Base-by-base conservation (phyloP, 106 monocot genomes). In the Iris macrosiphon region DNA sequence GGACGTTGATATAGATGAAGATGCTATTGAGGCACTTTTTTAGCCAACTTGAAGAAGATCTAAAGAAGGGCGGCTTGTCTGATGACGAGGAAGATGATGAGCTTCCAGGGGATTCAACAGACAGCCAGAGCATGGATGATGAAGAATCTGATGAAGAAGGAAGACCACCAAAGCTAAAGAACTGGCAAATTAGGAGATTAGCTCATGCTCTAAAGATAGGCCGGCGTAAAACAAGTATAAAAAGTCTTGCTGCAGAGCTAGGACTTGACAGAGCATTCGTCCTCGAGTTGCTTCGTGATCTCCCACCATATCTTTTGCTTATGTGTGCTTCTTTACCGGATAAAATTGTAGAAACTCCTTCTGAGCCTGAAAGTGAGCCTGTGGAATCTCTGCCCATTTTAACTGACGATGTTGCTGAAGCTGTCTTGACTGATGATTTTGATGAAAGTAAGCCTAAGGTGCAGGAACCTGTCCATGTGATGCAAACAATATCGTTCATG, bases 1-100 rank as follows among this genome's bases (percentile, higher is more conserved):
- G 18, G 73, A 58, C 32, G 68, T 68, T 57, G 73, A 72, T 21
- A 50, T 71, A 47, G 89, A 86, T 66, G 82, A 90, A 66, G 90
- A 83, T 79, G 95, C 85, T 33, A 61, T 96, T 66, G 90, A 96
- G 68, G 79, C 85, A 10, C 90, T 96, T 46, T 96, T 90, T n/a
- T 59, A 66, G 33, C 43, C 77, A 62, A 53, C 77, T 96, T 10
- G 96, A 96, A 45, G 85, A 90, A 59, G 96, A 96, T 63, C 60
- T 96, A 15, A 82, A 90, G 41, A 90, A 87, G 49, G 81, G 87
- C 45, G 43, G 60, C 23, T 6, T 60, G 34, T 63, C 57, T 15
- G 37, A 63, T 51, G 89, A 72, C 28, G 65, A 70, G 11, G 39
- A 18, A 22, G 80, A 88, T 35, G 82, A 78, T 52, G 83, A 74